Evolutionary conservation across 208 protist genomes (phyloP).

Genomic region (Angomonas desouzai): DNA sequence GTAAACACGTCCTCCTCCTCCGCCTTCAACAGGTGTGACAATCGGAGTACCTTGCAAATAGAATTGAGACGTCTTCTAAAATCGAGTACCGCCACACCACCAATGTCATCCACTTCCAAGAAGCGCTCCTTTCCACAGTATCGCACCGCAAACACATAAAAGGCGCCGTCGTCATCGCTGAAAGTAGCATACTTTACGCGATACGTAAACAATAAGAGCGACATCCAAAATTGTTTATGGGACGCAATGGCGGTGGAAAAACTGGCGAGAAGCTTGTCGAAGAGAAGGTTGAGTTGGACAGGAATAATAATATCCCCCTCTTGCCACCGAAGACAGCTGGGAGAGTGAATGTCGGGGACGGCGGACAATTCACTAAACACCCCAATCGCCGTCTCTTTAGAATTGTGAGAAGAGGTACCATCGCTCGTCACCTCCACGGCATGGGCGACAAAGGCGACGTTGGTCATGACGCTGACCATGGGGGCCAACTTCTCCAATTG

Average conservation of each 20-base stretch:
- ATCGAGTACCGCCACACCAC: slow-evolving; percentile 49
- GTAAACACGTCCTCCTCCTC: slow-evolving; percentile 56
- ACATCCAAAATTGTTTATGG: slow-evolving; percentile 64
- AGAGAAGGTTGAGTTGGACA: slow-evolving; percentile 58
- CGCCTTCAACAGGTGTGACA: slow-evolving; percentile 49
- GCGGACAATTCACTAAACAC: slow-evolving; percentile 75
- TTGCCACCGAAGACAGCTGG: slow-evolving; percentile 63
- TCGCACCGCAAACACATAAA: slow-evolving; percentile 61
- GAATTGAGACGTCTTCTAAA: slow-evolving; percentile 61
- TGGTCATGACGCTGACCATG: slow-evolving; percentile 58
- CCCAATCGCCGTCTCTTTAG: slow-evolving; percentile 65
- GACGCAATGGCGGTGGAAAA: slow-evolving; percentile 59
- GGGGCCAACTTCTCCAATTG: slow-evolving; percentile 58
- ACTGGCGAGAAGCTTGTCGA: slow-evolving; percentile 65
- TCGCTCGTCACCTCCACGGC: slow-evolving; percentile 66
- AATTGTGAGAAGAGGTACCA: slow-evolving; percentile 58
- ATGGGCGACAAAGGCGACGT: slow-evolving; percentile 46
- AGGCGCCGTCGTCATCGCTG: slow-evolving; percentile 69
- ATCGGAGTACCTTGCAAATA: slow-evolving; percentile 56
- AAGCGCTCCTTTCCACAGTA: slow-evolving; percentile 61
- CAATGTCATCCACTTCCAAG: slow-evolving; percentile 66
- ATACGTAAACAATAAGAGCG: slow-evolving; percentile 62
- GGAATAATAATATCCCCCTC: slow-evolving; percentile 61
- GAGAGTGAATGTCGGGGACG: slow-evolving; percentile 66
- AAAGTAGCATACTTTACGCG: slow-evolving; percentile 58